A percentile compares a stretch with the other conserved stretches of the same genome.
phyloP scores from a whole-genome alignment of 2,329 filamentous ascomycete species.

The Apiospora koreana region DNA sequence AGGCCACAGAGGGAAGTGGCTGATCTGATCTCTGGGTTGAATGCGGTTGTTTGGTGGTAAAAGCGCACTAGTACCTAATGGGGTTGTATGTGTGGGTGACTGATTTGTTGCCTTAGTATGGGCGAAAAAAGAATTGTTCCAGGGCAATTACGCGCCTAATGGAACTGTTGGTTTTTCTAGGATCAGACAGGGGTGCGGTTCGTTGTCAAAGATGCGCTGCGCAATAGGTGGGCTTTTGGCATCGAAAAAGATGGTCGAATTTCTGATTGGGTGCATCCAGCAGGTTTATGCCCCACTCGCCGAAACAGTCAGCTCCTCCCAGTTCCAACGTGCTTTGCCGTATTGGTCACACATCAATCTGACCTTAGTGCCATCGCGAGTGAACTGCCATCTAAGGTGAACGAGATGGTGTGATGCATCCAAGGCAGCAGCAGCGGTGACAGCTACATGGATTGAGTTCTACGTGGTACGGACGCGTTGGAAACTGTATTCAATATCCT shows the following conservation, averaged over 20 bases:
- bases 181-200: slow-evolving; percentile 36
- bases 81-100: slow-evolving; percentile 18
- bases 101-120: slow-evolving; percentile 13
- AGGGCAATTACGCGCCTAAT: slow-evolving; percentile 10
- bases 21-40: not conserved
- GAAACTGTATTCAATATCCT: not conserved
- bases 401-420: too few relatives aligned
- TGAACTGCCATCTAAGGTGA: not conserved
- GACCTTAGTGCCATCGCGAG: not conserved
- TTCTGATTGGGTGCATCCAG: slow-evolving; percentile 31
- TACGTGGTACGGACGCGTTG: not conserved
- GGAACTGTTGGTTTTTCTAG: slow-evolving; percentile 25
- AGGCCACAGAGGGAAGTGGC: slow-evolving; percentile 3
- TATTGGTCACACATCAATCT: slow-evolving; percentile 8
- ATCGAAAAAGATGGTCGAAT: slow-evolving; percentile 20
- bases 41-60: slow-evolving; percentile 15
- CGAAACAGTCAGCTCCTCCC: slow-evolving; percentile 4
- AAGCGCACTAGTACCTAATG: slow-evolving; percentile 11
- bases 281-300: not conserved
- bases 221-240: slow-evolving; percentile 32
- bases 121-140: slow-evolving; percentile 19
- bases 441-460: too few relatives aligned
- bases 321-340: slow-evolving; percentile 16
- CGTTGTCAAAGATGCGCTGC: slow-evolving; percentile 16
- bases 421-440: not conserved